phyloP scores from a whole-genome alignment of 2,329 filamentous ascomycete species.

The Proliferodiscus dingleyae region DNA sequence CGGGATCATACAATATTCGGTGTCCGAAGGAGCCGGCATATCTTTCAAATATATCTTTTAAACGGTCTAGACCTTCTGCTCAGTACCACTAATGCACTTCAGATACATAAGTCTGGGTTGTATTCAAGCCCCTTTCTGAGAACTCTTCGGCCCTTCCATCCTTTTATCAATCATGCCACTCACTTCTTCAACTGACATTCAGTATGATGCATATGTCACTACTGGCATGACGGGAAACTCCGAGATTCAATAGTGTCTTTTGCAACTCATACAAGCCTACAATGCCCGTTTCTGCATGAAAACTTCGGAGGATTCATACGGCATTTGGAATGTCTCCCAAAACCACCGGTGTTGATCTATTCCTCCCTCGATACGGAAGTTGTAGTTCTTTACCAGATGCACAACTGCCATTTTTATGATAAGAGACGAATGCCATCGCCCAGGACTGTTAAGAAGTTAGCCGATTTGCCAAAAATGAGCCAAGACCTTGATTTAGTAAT shows the following conservation, averaged over 20 bases:
- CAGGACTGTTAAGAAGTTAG: neutral
- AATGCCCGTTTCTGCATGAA: neutral
- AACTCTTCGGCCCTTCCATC: no score
- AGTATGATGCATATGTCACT: neutral
- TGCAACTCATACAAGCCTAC: neutral
- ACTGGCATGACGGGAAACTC: neutral
- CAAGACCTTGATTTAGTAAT: neutral
- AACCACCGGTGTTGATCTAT: neutral
- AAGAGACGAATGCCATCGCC: neutral
- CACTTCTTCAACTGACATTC: no score
- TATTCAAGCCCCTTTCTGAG: no score
- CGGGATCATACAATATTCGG: no score
- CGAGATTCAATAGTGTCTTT: neutral
- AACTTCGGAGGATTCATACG: neutral
- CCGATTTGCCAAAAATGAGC: neutral
- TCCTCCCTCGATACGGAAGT: neutral
- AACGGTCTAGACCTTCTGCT: no score
- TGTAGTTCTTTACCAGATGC: neutral
- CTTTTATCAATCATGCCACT: no score
- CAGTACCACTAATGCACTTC: no score
- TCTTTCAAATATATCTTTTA: no score
- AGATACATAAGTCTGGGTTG: no score
- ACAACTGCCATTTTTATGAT: neutral
- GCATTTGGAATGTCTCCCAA: neutral
- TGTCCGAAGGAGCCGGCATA: no score